Evolutionary conservation across 345 rosid genomes (phyloP), one percentile per base, ranked within the genome.

Genomic region (Trapa bicornis): DNA sequence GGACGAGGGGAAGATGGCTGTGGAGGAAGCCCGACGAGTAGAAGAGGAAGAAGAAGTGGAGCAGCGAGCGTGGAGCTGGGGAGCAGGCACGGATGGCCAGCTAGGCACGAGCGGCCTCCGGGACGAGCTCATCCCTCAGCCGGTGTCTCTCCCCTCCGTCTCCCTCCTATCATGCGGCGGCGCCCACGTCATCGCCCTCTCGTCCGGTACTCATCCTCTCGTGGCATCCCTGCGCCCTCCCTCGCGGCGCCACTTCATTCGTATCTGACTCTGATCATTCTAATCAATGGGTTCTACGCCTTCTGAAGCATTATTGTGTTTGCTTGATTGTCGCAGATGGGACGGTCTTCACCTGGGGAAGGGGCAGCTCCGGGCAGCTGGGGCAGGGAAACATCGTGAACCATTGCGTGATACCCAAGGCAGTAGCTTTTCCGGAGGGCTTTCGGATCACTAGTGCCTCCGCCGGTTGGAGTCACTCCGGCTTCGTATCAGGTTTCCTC

Each of bases 71-170:
- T 88, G 98, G 98, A 93, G 96, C 78, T 93, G 97, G 94, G 98
- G 98, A 29, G 98, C 98, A 3, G 98, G 97, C 11, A 90, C 92
- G 16, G 98, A 93, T 32, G 96, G 97, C 13, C 98, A 93, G 74
- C 81, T 90, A 37, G 91, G 92, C 42, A 90, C 97, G 6, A 78
- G 71, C 60, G 85, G 76, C 77, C 79, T 80, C 16, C 68, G 82
- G 79, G 98, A 93, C 79, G 97, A 93, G 70, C 78, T 67, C 78
- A 81, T 76, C 37, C 98, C 98, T 47, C 94, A 82, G 71, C 87
- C 79, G 63, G 90, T 93, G 73, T 79, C 72, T 15, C 81, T 79
- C 73, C 74, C 79, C 36, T 71, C 80, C 75, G 71, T 93, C 80
- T 85, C 90, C 11, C 70, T 71, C 74, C 87, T 93, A 54, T 83